phyloP scores from a whole-genome alignment of 2,329 filamentous ascomycete species.

The Hymenoscyphus fraxineus region DNA sequence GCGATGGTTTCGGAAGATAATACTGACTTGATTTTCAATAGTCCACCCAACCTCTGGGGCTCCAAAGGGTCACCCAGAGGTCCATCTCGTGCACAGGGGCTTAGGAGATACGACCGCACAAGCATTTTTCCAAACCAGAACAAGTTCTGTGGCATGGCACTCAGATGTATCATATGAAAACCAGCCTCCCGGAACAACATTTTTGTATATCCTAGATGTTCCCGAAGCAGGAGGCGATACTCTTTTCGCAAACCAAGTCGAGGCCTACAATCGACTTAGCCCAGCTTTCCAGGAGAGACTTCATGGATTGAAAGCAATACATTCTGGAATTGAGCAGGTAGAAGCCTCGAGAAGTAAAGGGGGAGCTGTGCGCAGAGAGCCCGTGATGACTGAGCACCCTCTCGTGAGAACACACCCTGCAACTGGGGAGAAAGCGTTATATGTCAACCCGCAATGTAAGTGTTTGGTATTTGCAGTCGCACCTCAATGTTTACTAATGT shows the following conservation, averaged over 20 bases:
- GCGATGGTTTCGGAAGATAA: no score
- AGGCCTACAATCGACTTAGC: slow-evolving; percentile 77
- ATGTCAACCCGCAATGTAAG: slow-evolving; percentile 78
- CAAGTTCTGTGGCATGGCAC: slow-evolving; percentile 84
- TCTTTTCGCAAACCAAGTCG: slow-evolving; percentile 72
- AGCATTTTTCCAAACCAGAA: slow-evolving; percentile 64
- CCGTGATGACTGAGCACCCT: slow-evolving; percentile 70
- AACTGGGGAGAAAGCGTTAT: slow-evolving; percentile 81
- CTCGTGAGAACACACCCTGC: slow-evolving; percentile 76
- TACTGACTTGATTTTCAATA: no score
- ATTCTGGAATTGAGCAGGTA: slow-evolving; percentile 80
- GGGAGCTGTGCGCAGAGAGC: slow-evolving; percentile 70
- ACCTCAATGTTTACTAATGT: slow-evolving; percentile 10
- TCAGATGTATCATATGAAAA: slow-evolving; percentile 83
- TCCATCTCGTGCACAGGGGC: slow-evolving; percentile 75
- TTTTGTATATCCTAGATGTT: slow-evolving; percentile 81
- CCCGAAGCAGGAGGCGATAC: slow-evolving; percentile 81
- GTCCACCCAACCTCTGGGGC: slow-evolving; percentile 74
- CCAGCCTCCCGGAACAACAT: slow-evolving; percentile 86
- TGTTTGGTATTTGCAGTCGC: slow-evolving; percentile 8
- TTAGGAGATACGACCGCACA: slow-evolving; percentile 58
- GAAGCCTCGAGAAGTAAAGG: slow-evolving; percentile 63
- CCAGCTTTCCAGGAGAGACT: slow-evolving; percentile 75
- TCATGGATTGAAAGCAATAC: slow-evolving; percentile 75
- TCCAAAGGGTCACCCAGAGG: slow-evolving; percentile 67